phyloP scores from a whole-genome alignment of 2,329 filamentous ascomycete genomes.

The Thyridium curvatum region DNA sequence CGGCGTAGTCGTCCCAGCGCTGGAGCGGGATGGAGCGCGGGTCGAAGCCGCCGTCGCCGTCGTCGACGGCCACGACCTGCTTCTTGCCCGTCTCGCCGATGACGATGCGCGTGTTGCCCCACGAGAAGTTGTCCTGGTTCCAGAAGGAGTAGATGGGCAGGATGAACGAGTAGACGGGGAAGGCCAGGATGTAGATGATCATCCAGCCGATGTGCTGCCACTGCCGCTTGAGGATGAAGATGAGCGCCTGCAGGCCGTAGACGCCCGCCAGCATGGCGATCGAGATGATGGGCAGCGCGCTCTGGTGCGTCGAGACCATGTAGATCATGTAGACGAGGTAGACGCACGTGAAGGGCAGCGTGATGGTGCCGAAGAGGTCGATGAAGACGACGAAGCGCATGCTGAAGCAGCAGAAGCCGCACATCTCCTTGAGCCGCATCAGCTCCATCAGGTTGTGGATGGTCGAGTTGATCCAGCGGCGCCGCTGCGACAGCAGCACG shows the following conservation, averaged over 20 bases:
- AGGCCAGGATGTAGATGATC: conserved; percentile 96
- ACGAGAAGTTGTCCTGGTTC: conserved; percentile 98
- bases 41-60: conserved; percentile 72
- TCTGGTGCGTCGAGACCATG: conserved; percentile 58
- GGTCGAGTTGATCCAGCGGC: conserved; percentile 99
- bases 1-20: conserved; percentile 94
- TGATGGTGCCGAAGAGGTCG: conserved; percentile 86
- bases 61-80: conserved; percentile 79
- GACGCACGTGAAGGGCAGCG: conserved; percentile 80
- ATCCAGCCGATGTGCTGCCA: conserved; percentile 99
- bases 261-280: conserved; percentile 84
- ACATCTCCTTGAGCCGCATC: conserved; percentile 85
- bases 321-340: conserved; percentile 90
- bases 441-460: conserved; percentile 94
- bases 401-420: conserved; percentile 97
- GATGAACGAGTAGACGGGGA: conserved; percentile 86
- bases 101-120: conserved; percentile 97
- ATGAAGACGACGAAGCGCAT: conserved; percentile 97
- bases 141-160: conserved; percentile 97
- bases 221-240: conserved; percentile 94
- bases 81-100: conserved; percentile 90
- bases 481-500: conserved; percentile 92
- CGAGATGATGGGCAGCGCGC: conserved; percentile 79
- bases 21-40: conserved; percentile 90
- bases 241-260: conserved; percentile 91